These are phyloP conservation scores for Tarenaya hassleriana DNA, from an alignment of 345 rosid genomes.

Conservation along the genomic window DNA sequence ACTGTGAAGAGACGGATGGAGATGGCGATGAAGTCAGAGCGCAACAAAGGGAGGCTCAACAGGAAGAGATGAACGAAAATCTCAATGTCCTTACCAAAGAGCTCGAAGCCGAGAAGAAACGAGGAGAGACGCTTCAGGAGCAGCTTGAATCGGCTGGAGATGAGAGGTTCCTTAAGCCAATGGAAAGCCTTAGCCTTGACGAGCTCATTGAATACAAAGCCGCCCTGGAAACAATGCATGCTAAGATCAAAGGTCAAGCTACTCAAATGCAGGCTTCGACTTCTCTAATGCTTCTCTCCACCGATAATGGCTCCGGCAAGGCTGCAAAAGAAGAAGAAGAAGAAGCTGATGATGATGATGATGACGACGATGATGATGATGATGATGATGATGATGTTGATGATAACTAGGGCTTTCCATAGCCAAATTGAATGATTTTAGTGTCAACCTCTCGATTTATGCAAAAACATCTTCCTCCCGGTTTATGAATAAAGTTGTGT, in stretches of 20 bases:
- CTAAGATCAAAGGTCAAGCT: constrained; percentile 22
- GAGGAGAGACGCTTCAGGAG: constrained; percentile 25
- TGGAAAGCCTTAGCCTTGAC: constrained; percentile 17
- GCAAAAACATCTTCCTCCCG: too few species aligned
- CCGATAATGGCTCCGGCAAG: constrained; percentile 1
- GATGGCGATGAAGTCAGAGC: constrained; percentile 17
- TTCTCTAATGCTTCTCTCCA: constrained; percentile 30
- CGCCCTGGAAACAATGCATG: constrained; percentile 25
- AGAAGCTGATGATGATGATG: too few species aligned
- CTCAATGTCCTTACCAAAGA: constrained; percentile 22
- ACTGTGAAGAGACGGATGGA: constrained; percentile 2
- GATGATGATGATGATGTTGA: too few species aligned
- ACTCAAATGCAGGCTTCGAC: constrained; percentile 34
- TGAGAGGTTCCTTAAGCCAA: constrained; percentile 17
- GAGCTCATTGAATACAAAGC: constrained; percentile 29
- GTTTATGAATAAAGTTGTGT: too few species aligned
- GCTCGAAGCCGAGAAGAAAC: constrained; percentile 34
- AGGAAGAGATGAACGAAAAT: constrained; percentile 15
- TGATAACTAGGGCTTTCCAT: too few species aligned
- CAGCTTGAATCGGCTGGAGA: constrained; percentile 24
- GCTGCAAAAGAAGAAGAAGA: too few species aligned
- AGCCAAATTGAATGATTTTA: too few species aligned
- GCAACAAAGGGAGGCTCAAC: constrained; percentile 8
- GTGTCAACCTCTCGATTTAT: too few species aligned
- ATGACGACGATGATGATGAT: too few species aligned